Base-by-base conservation (phyloP, 148 eudicot genomes). In the Tetragonia tetragonoides region DNA sequence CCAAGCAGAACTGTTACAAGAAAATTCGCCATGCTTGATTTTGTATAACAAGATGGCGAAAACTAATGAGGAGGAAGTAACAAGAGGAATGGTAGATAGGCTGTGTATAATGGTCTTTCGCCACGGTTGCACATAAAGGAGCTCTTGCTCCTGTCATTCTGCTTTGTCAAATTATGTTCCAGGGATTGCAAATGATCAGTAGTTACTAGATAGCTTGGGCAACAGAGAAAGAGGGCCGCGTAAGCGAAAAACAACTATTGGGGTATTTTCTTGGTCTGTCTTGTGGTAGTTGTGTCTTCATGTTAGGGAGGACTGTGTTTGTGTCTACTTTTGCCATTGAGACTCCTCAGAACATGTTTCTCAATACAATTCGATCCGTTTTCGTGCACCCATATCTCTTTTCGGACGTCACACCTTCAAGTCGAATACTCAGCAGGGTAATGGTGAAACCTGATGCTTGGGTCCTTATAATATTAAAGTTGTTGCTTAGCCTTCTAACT, bases 151-250 rank as follows among this genome's bases (percentile, higher is more conserved):
- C 94, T 3, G 78, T 89, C 44, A 83, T 88, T 60, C 88, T 95
- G 37, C 83, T 92, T 41, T 95, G 96, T 73, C 98, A 92, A 73
- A 78, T 89, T 66, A 81, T 95, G 57, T 95, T 92, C 79, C 93
- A 90, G 70, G 92, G 81, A 68, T 70, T 73, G 72, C 97, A 92
- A 63, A 94, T 92, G 73, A 89, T 87, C 5, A 91, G 98, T 83
- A 95, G 84, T 81, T 95, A 95, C 84, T 95, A 96, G 98, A 82
- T 95, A 39, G 96, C 98, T 64, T 92, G 97, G 98, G 97, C 89
- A 2, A 86, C 95, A 2, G 96, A 88, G 61, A 86, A 83, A 46
- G 88, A 84, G 53, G 84, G 84, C 10, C 79, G 76, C 47, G 89
- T 88, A 5, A 87, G 88, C 66, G 84, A 85, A 49, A 70, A 74